Evolutionary conservation across 2,329 filamentous ascomycete genomes (phyloP).

Genomic region (Annulohypoxylon truncatum): DNA sequence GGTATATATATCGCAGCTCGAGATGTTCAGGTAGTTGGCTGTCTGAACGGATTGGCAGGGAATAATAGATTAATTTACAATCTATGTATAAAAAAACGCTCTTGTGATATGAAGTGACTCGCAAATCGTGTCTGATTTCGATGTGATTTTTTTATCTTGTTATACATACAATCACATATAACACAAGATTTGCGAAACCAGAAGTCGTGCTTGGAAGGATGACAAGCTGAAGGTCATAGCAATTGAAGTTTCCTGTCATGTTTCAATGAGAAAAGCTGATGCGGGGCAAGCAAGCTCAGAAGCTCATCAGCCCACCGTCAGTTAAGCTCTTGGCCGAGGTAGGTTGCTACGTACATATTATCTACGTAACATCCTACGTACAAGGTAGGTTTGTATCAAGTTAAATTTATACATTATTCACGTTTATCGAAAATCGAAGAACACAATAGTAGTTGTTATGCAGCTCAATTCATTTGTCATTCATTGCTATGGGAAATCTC

Average conservation of each 20-base stretch:
- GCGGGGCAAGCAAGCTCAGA: constrained; percentile 18
- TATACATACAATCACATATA: neutral
- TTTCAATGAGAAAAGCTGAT: neutral
- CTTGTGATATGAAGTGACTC: neutral
- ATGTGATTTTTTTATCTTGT: neutral
- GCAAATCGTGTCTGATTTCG: neutral
- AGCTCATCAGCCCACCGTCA: constrained; percentile 15
- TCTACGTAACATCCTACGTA: neutral
- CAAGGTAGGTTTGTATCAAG: neutral
- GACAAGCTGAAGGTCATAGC: neutral
- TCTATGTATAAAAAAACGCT: neutral
- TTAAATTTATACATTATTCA: neutral
- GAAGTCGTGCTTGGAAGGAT: neutral
- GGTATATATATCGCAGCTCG: neutral
- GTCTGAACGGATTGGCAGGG: neutral
- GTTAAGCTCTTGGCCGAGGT: neutral
- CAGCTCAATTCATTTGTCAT: neutral
- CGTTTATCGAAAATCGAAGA: neutral
- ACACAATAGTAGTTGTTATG: neutral
- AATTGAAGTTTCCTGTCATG: neutral
- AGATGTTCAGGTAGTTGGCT: neutral
- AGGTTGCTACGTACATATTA: neutral
- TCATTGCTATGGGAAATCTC: constrained; percentile 5
- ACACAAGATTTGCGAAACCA: neutral
- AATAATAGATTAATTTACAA: neutral